Evolutionary conservation across 202 grass and related monocot species (phyloP).

Genomic region (Zoysia matrella): DNA sequence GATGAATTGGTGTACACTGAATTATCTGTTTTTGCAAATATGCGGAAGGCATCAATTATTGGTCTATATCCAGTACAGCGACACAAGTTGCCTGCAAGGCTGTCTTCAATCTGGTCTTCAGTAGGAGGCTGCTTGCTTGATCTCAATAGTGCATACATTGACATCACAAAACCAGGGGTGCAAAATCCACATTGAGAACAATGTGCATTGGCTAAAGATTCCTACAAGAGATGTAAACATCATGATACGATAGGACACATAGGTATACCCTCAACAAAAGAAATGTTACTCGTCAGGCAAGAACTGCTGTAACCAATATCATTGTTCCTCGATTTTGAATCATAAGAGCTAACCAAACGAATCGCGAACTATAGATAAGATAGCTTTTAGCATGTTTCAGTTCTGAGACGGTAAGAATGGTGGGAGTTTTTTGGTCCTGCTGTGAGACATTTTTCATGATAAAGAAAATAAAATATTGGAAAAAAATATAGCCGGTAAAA

Average conservation of each 20-base stretch:
- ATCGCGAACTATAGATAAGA: constrained; percentile 14
- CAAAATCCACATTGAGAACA: constrained; percentile 99
- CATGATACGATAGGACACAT: constrained; percentile 30
- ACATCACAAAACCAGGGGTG: constrained; percentile 98
- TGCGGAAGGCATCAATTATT: constrained; percentile 96
- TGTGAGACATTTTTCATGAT: not conserved
- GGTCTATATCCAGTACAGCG: constrained; percentile 95
- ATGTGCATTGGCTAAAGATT: constrained; percentile 80
- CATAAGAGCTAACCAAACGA: constrained; percentile 9
- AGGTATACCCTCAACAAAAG: not conserved
- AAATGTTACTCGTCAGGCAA: not conserved
- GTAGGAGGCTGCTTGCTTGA: constrained; percentile 71
- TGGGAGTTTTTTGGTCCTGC: not conserved
- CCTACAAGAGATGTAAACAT: constrained; percentile 59
- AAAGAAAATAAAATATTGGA: not conserved
- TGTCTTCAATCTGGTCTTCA: constrained; percentile 96
- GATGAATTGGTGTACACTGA: constrained; percentile 67
- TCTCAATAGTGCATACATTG: constrained; percentile 95
- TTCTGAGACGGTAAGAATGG: not conserved
- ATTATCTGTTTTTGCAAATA: constrained; percentile 93
- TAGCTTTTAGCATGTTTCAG: constrained; percentile 10
- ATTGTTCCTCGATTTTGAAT: constrained; percentile 25
- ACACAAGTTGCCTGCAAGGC: constrained; percentile 92
- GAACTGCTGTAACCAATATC: constrained; percentile 10
- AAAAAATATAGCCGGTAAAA: not conserved